Conservation (phyloP, 2,329 filamentous ascomycete genomes). For the Gnomoniopsis smithogilvyi region DNA sequence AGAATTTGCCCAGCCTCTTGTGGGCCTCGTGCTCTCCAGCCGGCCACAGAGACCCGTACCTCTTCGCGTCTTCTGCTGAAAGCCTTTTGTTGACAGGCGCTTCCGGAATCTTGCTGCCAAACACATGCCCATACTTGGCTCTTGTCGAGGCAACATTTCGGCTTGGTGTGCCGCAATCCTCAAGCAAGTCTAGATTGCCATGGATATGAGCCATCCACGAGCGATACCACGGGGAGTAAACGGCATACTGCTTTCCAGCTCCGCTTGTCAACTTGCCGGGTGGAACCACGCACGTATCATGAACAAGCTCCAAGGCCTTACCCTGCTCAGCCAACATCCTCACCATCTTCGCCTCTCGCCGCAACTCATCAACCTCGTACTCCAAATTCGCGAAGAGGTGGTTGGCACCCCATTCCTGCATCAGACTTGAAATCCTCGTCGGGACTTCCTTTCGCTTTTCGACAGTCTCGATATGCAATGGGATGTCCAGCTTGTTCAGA, state of each 20-base stretch:
- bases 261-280: constrained; percentile 68
- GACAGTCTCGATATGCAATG: constrained; percentile 71
- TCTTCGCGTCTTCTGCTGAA: constrained; percentile 53
- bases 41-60: constrained; percentile 63
- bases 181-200: constrained; percentile 63
- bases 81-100: constrained; percentile 63
- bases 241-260: constrained; percentile 73
- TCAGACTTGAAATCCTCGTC: constrained; percentile 58
- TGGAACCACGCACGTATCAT: constrained; percentile 79
- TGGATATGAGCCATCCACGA: constrained; percentile 74
- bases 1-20: constrained; percentile 62
- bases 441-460: constrained; percentile 62
- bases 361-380: constrained; percentile 87
- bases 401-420: constrained; percentile 67
- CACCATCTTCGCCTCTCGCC: constrained; percentile 69
- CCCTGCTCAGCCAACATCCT: constrained; percentile 57
- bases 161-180: constrained; percentile 54
- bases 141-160: constrained; percentile 46
- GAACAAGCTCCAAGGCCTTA: constrained; percentile 67
- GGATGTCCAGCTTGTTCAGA: constrained; percentile 69
- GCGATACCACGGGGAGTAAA: constrained; percentile 81
- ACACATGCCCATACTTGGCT: constrained; percentile 51
- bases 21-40: constrained; percentile 72
- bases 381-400: constrained; percentile 83
- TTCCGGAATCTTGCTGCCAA: constrained; percentile 57